Evolutionary conservation across 257 asterid species (phyloP), one percentile per base, ranked within the genome.

Genomic region (Penstemon eatonii): DNA sequence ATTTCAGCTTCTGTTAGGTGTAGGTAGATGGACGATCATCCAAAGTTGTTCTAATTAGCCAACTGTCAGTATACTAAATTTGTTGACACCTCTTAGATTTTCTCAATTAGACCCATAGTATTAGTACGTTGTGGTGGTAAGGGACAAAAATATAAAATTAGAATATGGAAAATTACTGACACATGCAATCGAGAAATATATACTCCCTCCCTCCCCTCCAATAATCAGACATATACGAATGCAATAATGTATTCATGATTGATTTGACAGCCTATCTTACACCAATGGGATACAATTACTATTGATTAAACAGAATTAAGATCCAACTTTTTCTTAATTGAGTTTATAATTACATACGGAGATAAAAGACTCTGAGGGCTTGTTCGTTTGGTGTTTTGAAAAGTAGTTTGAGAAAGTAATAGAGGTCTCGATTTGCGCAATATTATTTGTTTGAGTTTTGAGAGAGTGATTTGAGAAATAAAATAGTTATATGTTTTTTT

Each of bases 211-310:
- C 18, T 15, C 0, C 18, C 18, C 41, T 45, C 8, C 56, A 45
- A 67, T 66, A 42, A 38, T 3, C 42, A 64, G 73, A 69, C 82
- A 78, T 40, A 71, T 74, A 61, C 43, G 69, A 75, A 64, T 65
- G 74, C 76, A 79, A 68, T 75, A 72, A 76, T 80, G 67, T 68
- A 3, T 53, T 64, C 65, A 60, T 68, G 37, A 73, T 65, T 69
- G 81, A 69, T 76, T 73, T 69, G 76, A 80, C 73, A 63, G 39
- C 70, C 53, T 39, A 73, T 64, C 78, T 63, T 25, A 37, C 7
- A 7, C 36, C 60, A 58, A 56, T 52, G 50, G 7, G 18, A 41
- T n/a, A 46, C 33, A 12, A 1, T 50, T 8, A 37, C 36, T 6
- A 52, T 45, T 66, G 39, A 47, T 18, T 55, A 49, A 25, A 25